Evolutionary conservation across 495 filamentous ascomycete genomes (phyloP), one percentile per base, ranked within the genome.

Genomic region (Aspergillus ostianus): DNA sequence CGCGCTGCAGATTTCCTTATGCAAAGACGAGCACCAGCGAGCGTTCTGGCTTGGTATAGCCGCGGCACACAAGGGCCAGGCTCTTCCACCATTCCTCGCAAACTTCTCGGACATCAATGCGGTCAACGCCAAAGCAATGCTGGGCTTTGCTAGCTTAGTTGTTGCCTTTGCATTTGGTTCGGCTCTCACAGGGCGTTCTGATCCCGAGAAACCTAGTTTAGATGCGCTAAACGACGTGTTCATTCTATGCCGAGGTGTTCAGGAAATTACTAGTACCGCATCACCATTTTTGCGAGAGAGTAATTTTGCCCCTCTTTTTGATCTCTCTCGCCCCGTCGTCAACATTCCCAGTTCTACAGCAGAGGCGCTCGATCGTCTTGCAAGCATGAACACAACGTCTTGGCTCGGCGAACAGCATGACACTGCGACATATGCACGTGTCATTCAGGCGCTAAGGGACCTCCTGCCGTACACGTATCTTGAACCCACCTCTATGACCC

Each of bases 1-100:
- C 0, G 69, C 75, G 10, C 51, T 78, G 7, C 75, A 78, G 44
- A 60, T 77, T 17, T 63, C 69, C 6, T 61, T 70, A 2, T 56
- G 62, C 8, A 58, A 62, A n/a, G 8, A 47, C 19, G 58, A 49
- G 13, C 36, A 32, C 21, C 47, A 53, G 13, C 41, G 59, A 19
- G 44, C 53, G 4, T 61, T 55, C 20, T 70, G 68, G 68, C 53
- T 70, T 6, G 59, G 53, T 10, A 36, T 65, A 3, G 68, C 68
- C 10, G 65, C 67, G 2, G 57, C 68, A 13, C 68, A 70, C 46
- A 68, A 70, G 19, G 66, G 61, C n/a, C 53, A 56, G 1, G 68
- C 68, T 0, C 41, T 70, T n/a, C 45, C 59, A 18, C 53, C 59
- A 13, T 68, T 70, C 18, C 58, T 60, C 0, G 66, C 63, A 3